Conservation (phyloP, 78 protist genomes). For the Emiliania huxleyi region DNA sequence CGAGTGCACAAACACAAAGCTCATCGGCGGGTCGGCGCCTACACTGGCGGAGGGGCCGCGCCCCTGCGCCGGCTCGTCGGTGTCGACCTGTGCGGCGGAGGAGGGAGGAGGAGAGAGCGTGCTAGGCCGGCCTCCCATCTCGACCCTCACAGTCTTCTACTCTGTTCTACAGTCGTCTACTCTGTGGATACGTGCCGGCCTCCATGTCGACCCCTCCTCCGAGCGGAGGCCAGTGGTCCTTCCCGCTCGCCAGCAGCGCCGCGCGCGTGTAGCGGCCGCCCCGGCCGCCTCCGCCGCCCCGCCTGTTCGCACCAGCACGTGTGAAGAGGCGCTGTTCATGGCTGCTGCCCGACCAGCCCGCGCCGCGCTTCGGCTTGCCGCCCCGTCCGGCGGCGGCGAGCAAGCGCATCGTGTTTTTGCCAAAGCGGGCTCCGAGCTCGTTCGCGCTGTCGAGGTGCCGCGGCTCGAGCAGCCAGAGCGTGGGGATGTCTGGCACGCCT, state of each 20-base stretch:
- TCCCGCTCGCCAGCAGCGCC: background rate
- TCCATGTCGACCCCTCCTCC: background rate
- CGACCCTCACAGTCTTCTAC: too few species aligned
- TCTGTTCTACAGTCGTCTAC: background rate
- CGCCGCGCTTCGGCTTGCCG: too few species aligned
- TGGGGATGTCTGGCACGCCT: too few species aligned
- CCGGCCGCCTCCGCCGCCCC: background rate
- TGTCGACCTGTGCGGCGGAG: background rate
- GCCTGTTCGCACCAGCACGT: background rate
- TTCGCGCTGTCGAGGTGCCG: background rate
- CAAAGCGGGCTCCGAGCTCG: background rate
- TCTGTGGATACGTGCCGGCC: background rate
- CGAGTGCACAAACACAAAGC: background rate
- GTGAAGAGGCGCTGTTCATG: background rate
- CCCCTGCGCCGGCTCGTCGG: background rate
- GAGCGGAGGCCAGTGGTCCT: background rate
- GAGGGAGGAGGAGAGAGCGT: too few species aligned
- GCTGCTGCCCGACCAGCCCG: too few species aligned
- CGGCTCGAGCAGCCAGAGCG: background rate
- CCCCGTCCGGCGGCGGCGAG: background rate
- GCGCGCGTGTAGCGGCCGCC: background rate
- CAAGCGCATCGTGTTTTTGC: background rate
- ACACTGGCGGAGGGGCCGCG: too few species aligned
- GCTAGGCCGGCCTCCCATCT: too few species aligned
- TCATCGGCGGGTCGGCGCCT: background rate